Evolutionary conservation across 345 rosid genomes (phyloP).

Genomic region (Salix dunnii): DNA sequence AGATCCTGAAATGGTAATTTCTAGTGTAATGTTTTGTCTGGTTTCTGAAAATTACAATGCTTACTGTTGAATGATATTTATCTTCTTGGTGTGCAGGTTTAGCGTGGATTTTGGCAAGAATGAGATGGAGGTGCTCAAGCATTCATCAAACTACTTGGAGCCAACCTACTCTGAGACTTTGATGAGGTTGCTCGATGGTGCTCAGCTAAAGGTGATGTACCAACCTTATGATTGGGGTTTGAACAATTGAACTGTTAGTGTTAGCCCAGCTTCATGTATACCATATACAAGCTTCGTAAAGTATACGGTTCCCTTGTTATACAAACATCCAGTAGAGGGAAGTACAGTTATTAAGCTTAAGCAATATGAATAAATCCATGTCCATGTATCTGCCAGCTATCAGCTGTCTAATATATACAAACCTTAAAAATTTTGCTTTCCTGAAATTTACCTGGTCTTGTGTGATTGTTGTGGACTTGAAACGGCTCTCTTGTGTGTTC

Average conservation of each 20-base stretch:
- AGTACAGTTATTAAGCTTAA: neutral
- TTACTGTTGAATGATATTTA: neutral
- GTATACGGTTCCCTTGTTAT: slow-evolving; percentile 1
- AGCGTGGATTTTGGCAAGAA: slow-evolving; percentile 68
- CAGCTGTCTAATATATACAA: neutral
- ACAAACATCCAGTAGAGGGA: slow-evolving; percentile 11
- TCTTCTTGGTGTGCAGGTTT: slow-evolving; percentile 42
- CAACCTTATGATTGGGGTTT: slow-evolving; percentile 77
- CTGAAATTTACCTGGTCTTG: neutral
- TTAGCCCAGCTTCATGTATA: slow-evolving; percentile 6
- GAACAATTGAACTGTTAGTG: slow-evolving; percentile 63
- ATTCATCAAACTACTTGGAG: slow-evolving; percentile 70
- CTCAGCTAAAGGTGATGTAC: slow-evolving; percentile 64
- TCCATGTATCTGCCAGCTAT: neutral
- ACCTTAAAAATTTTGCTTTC: neutral
- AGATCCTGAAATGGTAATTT: slow-evolving; percentile 70
- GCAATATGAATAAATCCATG: neutral
- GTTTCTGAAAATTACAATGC: neutral
- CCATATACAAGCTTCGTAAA: neutral
- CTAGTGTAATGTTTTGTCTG: neutral
- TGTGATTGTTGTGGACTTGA: neutral
- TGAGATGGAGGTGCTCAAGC: slow-evolving; percentile 69
- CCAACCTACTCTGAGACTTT: slow-evolving; percentile 54
- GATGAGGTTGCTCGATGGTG: slow-evolving; percentile 54
- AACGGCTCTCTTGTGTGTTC: neutral